Evolutionary conservation across 495 filamentous ascomycete species (phyloP), one percentile per base, ranked within the genome.

Genomic region (Friedmanniomyces simplex): DNA sequence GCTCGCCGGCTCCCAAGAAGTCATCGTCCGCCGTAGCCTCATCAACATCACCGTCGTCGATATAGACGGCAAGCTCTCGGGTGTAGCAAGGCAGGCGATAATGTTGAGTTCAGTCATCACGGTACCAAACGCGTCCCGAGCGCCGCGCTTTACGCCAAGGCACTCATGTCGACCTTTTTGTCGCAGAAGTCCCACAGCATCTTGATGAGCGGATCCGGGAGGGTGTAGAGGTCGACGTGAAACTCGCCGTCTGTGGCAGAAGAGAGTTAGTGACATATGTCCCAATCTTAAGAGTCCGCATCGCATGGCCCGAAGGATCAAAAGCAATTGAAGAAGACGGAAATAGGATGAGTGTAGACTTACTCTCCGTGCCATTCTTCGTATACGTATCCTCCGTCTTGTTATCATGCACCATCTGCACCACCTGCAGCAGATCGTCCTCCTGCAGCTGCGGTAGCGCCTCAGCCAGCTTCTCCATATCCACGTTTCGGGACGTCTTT

Each of bases 401-500:
- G 69, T 96, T 84, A 68, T 99, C 94, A 66, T 97, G 93, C 49
- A 99, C 88, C 84, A 99, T 86, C 74, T 96, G 89, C 53, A 99
- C 91, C 13, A 97, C 89, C 57, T 89, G 85, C 39, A 99, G 77
- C 6, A 99, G 80, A 66, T 97, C 90, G 50, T 95, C 89, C 69
- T 95, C 89, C 59, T 76, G 76, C 30, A 95, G 77, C 72, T 84
- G 85, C 65, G 87, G 82, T 16, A 95, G 75, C 10, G 82, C 86
- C n/a, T 96, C 94, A 13, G 94, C 93, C 63, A 99, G 81, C 74
- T 95, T 96, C 74, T 99, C 93, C 79, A 96, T 89, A 70, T 99
- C 93, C 57, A 91, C 81, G 77, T 77, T 64, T 1, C 58, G 24
- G 60, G 82, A 79, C 36, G 80, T 79, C 73, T 89, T 87, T 66